A percentile compares a stretch with the other conserved stretches of the same genome.
Conservation (phyloP, 2,329 filamentous ascomycete genomes). For the Aspergillus sergii region DNA sequence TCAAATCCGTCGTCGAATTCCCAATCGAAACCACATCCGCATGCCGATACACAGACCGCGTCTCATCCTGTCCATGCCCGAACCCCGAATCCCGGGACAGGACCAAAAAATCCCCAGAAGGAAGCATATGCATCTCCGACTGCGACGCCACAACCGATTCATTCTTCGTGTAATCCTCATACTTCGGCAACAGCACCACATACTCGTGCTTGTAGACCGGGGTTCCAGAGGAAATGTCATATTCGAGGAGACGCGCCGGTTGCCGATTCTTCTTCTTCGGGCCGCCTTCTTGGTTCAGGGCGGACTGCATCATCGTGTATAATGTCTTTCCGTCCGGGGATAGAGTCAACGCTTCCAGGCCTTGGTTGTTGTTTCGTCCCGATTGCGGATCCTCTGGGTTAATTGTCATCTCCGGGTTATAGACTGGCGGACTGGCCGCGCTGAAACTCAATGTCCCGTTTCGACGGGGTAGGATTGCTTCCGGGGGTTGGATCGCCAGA, state of each 20-base stretch:
- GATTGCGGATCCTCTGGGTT: constrained; percentile 60
- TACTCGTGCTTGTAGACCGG: constrained; percentile 62
- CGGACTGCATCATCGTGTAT: constrained; percentile 68
- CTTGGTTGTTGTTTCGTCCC: constrained; percentile 72
- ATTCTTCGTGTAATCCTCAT: constrained; percentile 53
- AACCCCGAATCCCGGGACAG: constrained; percentile 65
- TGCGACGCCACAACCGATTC: constrained; percentile 63
- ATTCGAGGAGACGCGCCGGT: constrained; percentile 65
- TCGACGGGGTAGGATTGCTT: constrained; percentile 65
- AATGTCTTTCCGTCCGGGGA: constrained; percentile 64
- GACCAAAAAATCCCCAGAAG: constrained; percentile 66
- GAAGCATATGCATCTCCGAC: constrained; percentile 68
- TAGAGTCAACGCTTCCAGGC: constrained; percentile 71
- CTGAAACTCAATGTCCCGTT: constrained; percentile 66
- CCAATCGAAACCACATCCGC: constrained; percentile 70
- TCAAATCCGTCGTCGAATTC: constrained; percentile 61
- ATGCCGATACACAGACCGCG: constrained; percentile 65
- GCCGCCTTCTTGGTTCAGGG: constrained; percentile 64
- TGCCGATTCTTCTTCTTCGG: constrained; percentile 56
- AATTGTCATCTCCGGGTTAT: constrained; percentile 53
- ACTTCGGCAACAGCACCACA: constrained; percentile 66
- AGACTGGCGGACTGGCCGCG: constrained; percentile 65
- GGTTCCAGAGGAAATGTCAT: constrained; percentile 55
- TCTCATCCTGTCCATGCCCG: constrained; percentile 59
- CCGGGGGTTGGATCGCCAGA: constrained; percentile 64